Evolutionary conservation across 148 eudicot species (phyloP).

Genomic region (Nepenthes gracilis): DNA sequence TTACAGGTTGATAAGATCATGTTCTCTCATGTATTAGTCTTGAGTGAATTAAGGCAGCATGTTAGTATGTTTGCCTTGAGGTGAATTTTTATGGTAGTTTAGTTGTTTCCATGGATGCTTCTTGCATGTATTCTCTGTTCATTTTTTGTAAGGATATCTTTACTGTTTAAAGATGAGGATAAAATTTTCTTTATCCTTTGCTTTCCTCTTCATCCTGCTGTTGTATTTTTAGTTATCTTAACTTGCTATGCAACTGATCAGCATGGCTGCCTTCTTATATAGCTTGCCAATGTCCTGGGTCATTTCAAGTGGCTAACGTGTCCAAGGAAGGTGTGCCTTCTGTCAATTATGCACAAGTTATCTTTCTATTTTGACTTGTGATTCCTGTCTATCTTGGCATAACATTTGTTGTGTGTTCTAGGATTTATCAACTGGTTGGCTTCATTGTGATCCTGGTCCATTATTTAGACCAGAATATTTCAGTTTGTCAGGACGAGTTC

Average conservation of each 20-base stretch:
- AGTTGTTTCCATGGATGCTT: too few relatives aligned
- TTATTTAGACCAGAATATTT: slow-evolving; percentile 65
- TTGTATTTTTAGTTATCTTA: background rate
- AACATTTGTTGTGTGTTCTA: slow-evolving; percentile 6
- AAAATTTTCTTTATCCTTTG: too few relatives aligned
- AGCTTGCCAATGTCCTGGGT: slow-evolving; percentile 93
- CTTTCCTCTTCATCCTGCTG: too few relatives aligned
- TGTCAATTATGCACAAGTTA: background rate
- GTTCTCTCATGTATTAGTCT: too few relatives aligned
- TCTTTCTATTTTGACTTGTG: background rate
- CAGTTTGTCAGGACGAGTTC: slow-evolving; percentile 51
- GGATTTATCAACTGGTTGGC: slow-evolving; percentile 98
- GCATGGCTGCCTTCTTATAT: slow-evolving; percentile 9
- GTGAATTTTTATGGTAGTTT: too few relatives aligned
- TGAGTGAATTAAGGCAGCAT: too few relatives aligned
- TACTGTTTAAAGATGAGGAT: too few relatives aligned
- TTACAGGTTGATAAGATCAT: too few relatives aligned
- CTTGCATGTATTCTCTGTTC: too few relatives aligned
- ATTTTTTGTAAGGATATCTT: too few relatives aligned
- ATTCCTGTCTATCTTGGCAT: slow-evolving; percentile 1
- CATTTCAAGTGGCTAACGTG: slow-evolving; percentile 86
- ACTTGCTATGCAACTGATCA: background rate
- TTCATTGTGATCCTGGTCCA: slow-evolving; percentile 88
- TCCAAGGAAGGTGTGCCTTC: slow-evolving; percentile 65
- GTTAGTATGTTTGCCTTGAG: too few relatives aligned